These are phyloP conservation scores for Coemansia sp. DNA, from an alignment of 192 early-diverging fungal species.

Conservation along the genomic window DNA sequence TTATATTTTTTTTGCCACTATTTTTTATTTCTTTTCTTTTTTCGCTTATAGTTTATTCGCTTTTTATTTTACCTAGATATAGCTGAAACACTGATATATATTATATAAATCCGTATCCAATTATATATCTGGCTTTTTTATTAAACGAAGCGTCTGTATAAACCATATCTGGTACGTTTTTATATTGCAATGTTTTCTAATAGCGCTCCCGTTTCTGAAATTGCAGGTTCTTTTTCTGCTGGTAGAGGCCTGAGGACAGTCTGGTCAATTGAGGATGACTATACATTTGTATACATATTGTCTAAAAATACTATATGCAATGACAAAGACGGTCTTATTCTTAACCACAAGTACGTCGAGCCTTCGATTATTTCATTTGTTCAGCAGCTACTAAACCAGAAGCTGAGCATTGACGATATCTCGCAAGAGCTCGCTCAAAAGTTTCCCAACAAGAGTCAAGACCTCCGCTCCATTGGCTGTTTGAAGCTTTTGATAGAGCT, in stretches of 20 bases:
- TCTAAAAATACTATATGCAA: conserved; percentile 27
- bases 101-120: too few relatives aligned
- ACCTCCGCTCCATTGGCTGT: conserved; percentile 21
- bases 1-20: neutral
- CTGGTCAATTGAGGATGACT: conserved; percentile 23
- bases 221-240: neutral
- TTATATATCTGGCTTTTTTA: too few relatives aligned
- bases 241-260: neutral
- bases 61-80: too few relatives aligned
- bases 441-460: conserved; percentile 34
- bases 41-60: too few relatives aligned
- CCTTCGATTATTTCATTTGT: conserved; percentile 21
- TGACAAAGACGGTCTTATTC: conserved; percentile 10
- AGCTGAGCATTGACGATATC: conserved; percentile 1
- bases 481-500: conserved; percentile 26
- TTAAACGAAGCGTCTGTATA: too few relatives aligned
- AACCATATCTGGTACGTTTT: too few relatives aligned
- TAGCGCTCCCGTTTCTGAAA: neutral
- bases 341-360: conserved; percentile 31
- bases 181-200: neutral
- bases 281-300: conserved; percentile 22
- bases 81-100: too few relatives aligned
- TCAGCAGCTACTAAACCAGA: conserved; percentile 7
- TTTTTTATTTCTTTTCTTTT: too few relatives aligned
- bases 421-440: conserved; percentile 13